Evolutionary conservation across 2,329 filamentous ascomycete species (phyloP).

Genomic region (Ophiostoma fasciatum): DNA sequence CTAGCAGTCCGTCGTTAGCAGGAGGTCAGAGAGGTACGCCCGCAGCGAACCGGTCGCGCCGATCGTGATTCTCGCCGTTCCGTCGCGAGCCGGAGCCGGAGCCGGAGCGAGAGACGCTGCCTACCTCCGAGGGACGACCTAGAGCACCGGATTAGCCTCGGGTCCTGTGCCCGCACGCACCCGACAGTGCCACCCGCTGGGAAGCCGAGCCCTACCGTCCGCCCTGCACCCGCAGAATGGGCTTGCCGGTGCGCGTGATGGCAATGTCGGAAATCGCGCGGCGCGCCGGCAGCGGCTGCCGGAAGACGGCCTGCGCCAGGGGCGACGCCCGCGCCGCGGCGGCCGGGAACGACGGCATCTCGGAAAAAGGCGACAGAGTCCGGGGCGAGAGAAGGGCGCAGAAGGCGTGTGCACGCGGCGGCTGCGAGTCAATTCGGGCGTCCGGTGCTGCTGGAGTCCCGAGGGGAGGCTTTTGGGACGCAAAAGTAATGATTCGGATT

Average conservation of each 20-base stretch:
- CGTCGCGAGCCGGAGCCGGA: no score
- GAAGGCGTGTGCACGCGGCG: neutral
- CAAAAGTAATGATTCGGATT: slow-evolving; percentile 10
- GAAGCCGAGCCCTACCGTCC: slow-evolving; percentile 54
- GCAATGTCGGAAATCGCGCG: slow-evolving; percentile 63
- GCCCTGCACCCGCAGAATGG: slow-evolving; percentile 75
- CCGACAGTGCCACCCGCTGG: neutral
- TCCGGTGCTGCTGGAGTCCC: no score
- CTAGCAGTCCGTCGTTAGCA: slow-evolving; percentile 27
- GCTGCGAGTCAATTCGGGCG: slow-evolving; percentile 10
- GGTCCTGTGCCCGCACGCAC: no score
- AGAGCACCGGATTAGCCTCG: no score
- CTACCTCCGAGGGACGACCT: slow-evolving; percentile 81
- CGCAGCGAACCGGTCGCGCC: no score
- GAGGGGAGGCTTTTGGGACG: slow-evolving; percentile 10
- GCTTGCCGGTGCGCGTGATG: slow-evolving; percentile 93
- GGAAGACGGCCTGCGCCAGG: slow-evolving; percentile 30
- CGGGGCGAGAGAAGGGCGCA: neutral
- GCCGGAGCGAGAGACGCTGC: slow-evolving; percentile 8
- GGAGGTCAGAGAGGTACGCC: no score
- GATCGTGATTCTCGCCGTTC: no score
- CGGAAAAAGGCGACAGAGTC: neutral
- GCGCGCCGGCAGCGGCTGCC: slow-evolving; percentile 37
- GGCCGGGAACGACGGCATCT: slow-evolving; percentile 19
- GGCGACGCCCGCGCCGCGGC: slow-evolving; percentile 39